Evolutionary conservation across 306 rosid genomes (phyloP).

Genomic region (Cicer judaicum): DNA sequence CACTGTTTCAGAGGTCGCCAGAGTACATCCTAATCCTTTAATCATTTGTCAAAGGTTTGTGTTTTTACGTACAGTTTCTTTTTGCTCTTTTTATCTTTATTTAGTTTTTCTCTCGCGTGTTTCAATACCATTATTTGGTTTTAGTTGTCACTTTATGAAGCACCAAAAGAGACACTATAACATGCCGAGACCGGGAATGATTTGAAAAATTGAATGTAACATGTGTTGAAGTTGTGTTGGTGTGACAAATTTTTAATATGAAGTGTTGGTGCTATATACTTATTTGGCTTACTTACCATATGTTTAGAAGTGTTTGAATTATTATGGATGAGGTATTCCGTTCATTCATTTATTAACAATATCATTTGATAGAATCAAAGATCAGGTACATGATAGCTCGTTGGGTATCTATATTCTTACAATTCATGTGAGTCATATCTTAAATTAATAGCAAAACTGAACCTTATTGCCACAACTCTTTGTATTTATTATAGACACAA

Average conservation of each 20-base stretch:
- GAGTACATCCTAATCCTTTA: conserved; percentile 55
- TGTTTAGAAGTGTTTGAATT: neutral
- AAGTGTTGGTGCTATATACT: neutral
- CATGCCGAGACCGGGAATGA: neutral
- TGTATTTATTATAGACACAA: neutral
- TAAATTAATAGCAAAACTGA: neutral
- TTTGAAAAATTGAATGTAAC: neutral
- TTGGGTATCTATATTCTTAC: too few species aligned
- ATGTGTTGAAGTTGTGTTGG: neutral
- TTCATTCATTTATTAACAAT: too few species aligned
- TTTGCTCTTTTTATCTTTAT: neutral
- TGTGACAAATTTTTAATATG: neutral
- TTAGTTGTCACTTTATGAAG: neutral
- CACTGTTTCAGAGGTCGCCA: conserved; percentile 55
- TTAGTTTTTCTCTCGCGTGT: neutral
- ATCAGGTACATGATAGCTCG: too few species aligned
- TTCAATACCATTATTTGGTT: conserved; percentile 6
- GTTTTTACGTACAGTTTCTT: neutral
- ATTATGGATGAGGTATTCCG: neutral
- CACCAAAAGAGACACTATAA: neutral
- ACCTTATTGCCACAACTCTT: neutral
- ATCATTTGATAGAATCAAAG: too few species aligned
- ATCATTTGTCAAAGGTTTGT: conserved; percentile 71
- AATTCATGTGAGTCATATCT: neutral
- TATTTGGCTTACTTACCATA: neutral